These are phyloP conservation scores for Ascochyta clinopodiicola DNA, from an alignment of 2,329 filamentous ascomycete species.

Conservation along the genomic window DNA sequence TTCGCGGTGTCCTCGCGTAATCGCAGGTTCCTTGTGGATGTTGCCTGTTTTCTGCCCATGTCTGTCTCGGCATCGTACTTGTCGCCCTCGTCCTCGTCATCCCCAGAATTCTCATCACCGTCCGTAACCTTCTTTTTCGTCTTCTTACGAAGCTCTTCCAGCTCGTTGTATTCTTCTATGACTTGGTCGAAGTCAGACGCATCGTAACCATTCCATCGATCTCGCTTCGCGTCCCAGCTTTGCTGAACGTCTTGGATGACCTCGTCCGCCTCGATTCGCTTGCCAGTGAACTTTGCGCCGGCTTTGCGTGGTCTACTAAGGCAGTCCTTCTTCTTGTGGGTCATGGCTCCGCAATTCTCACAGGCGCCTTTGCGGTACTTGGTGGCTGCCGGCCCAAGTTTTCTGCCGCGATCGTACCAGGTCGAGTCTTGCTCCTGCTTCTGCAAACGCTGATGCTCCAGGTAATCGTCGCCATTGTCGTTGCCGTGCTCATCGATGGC, in stretches of 20 bases:
- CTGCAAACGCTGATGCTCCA: slow-evolving; percentile 92
- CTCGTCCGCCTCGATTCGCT: slow-evolving; percentile 93
- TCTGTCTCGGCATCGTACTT: slow-evolving; percentile 93
- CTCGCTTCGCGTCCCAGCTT: slow-evolving; percentile 96
- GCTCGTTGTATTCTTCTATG: slow-evolving; percentile 86
- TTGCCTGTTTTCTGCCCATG: slow-evolving; percentile 93
- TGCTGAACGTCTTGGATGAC: slow-evolving; percentile 82
- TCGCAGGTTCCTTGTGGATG: slow-evolving; percentile 86
- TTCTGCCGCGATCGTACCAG: slow-evolving; percentile 94
- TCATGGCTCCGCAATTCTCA: slow-evolving; percentile 98
- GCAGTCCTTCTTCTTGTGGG: slow-evolving; percentile 94
- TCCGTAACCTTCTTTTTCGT: slow-evolving; percentile 49
- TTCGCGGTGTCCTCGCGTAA: slow-evolving; percentile 97
- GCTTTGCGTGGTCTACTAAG: slow-evolving; percentile 85
- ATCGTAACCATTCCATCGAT: slow-evolving; percentile 99
- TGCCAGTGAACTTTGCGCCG: slow-evolving; percentile 90
- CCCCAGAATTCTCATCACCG: slow-evolving; percentile 54
- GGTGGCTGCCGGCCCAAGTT: slow-evolving; percentile 83
- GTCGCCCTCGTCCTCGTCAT: slow-evolving; percentile 62
- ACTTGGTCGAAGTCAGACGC: slow-evolving; percentile 82
- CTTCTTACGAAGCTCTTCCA: slow-evolving; percentile 74
- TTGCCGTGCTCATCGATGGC: slow-evolving; percentile 76
- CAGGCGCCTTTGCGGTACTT: slow-evolving; percentile 98
- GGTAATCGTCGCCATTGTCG: slow-evolving; percentile 80
- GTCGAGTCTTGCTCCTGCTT: slow-evolving; percentile 73